phyloP scores from a whole-genome alignment of 345 rosid genomes.

The Populus tremula region DNA sequence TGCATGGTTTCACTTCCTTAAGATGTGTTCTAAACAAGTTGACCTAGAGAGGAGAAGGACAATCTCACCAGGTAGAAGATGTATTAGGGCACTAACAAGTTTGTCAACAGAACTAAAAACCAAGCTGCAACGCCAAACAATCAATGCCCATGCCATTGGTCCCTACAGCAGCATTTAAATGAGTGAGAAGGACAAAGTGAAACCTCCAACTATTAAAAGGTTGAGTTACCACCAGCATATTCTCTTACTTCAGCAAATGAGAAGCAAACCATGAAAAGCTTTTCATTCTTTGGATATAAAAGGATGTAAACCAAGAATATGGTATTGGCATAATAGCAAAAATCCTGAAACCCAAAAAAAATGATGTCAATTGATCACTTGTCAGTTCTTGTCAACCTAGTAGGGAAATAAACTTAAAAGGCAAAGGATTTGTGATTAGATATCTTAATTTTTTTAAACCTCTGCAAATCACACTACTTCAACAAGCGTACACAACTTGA shows the following conservation, averaged over 20 bases:
- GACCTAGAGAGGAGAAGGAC: not conserved
- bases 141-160: slow-evolving; percentile 93
- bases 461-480: not conserved
- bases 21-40: not conserved
- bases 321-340: slow-evolving; percentile 95
- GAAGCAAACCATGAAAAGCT: slow-evolving; percentile 96
- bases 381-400: not conserved
- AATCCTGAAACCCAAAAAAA: slow-evolving; percentile 55
- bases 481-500: not conserved
- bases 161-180: slow-evolving; percentile 52
- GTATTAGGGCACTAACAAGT: slow-evolving; percentile 92
- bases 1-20: too few relatives aligned
- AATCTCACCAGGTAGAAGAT: slow-evolving; percentile 88
- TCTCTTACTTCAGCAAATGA: slow-evolving; percentile 86
- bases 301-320: slow-evolving; percentile 88
- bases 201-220: slow-evolving; percentile 13
- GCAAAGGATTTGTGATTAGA: not conserved
- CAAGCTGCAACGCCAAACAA: slow-evolving; percentile 96
- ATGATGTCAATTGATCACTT: not conserved
- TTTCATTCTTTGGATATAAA: slow-evolving; percentile 74
- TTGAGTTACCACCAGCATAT: not conserved
- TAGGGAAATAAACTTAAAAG: not conserved
- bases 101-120: slow-evolving; percentile 94
- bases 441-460: not conserved
- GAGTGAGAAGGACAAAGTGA: not conserved